Evolutionary conservation across 2,329 filamentous ascomycete genomes (phyloP).

Genomic region (Pestalotiopsis sp.): DNA sequence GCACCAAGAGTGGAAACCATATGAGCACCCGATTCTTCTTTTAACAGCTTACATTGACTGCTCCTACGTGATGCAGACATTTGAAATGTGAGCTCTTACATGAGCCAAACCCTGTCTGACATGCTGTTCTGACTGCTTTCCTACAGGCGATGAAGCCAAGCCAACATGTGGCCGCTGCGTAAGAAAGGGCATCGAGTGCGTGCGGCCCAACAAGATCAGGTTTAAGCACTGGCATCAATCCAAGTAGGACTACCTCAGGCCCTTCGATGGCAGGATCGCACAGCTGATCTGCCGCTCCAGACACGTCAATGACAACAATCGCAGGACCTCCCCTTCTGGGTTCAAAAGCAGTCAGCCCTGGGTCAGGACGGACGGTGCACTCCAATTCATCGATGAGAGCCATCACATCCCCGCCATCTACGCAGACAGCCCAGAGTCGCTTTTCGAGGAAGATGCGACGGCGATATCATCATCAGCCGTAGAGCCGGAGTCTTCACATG

Average conservation of each 20-base stretch:
- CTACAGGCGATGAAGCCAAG: not conserved
- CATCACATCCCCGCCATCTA: not conserved
- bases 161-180: not conserved
- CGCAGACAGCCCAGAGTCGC: not conserved
- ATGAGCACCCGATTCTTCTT: no score
- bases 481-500: not conserved
- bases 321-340: not conserved
- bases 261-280: not conserved
- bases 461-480: not conserved
- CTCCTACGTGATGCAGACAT: no score
- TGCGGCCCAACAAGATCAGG: not conserved
- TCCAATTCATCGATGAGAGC: not conserved
- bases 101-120: not conserved
- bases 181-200: not conserved
- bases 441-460: not conserved
- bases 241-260: not conserved
- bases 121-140: not conserved
- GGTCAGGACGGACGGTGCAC: not conserved
- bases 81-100: not conserved
- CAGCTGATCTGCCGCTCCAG: not conserved
- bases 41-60: no score
- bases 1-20: not conserved
- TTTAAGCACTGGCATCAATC: not conserved
- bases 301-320: not conserved
- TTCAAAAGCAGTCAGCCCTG: not conserved